Conservation (phyloP, 2,329 filamentous ascomycete species). For the Claviceps monticola region DNA sequence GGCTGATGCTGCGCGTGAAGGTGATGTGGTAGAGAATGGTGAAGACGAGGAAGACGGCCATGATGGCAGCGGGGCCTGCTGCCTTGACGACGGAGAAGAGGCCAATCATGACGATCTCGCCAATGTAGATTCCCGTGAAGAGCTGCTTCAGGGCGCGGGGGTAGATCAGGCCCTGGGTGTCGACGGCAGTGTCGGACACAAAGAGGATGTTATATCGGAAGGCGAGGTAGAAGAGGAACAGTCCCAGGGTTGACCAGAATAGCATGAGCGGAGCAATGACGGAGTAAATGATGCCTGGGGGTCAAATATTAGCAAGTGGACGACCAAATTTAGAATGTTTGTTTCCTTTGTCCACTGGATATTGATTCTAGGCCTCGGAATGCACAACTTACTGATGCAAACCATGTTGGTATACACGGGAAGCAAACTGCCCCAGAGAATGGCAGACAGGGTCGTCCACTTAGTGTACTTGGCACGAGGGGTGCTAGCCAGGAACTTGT, state of each 20-base stretch:
- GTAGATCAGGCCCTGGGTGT: conserved; percentile 82
- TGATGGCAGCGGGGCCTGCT: conserved; percentile 58
- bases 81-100: conserved; percentile 59
- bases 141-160: conserved; percentile 80
- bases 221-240: conserved; percentile 68
- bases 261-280: conserved; percentile 74
- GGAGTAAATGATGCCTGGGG: conserved; percentile 55
- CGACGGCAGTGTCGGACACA: conserved; percentile 62
- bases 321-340: conserved; percentile 9
- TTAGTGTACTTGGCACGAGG: conserved; percentile 66
- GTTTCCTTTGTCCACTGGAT: background rate
- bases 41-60: conserved; percentile 63
- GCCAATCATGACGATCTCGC: conserved; percentile 66
- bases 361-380: too few relatives aligned
- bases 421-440: conserved; percentile 67
- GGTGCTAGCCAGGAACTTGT: conserved; percentile 59
- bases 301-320: background rate
- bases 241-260: conserved; percentile 63
- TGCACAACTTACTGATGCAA: conserved; percentile 42
- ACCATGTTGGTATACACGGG: conserved; percentile 63
- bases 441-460: conserved; percentile 52
- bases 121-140: conserved; percentile 66
- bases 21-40: conserved; percentile 64
- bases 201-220: conserved; percentile 83
- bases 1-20: conserved; percentile 53